A percentile compares a stretch with the other conserved stretches of the same genome.
These are phyloP conservation scores for Linderina pennispora DNA, from an alignment of 192 early-diverging fungal genomes.

Conservation along the genomic window DNA sequence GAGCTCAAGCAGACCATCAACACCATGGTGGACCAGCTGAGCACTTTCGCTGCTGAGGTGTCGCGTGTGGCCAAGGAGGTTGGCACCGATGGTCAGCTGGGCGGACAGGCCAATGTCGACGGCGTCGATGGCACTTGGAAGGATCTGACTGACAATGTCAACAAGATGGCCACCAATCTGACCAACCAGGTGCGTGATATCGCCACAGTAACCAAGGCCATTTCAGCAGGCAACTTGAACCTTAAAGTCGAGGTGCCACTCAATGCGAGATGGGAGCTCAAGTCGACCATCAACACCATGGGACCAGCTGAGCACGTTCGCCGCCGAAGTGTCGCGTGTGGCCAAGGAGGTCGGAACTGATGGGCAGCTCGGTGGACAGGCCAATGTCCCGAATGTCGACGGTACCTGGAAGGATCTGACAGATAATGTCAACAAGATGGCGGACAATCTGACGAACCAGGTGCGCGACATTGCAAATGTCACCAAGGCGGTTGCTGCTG, in stretches of 20 bases:
- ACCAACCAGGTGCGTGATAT: conserved; percentile 56
- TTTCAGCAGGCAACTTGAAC: conserved; percentile 48
- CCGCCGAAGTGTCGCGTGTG: conserved; percentile 66
- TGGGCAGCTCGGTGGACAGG: conserved; percentile 54
- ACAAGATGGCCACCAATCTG: too few species aligned
- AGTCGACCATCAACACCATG: conserved; percentile 67
- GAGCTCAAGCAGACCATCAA: too few species aligned
- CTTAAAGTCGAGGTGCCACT: conserved; percentile 57
- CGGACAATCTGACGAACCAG: conserved; percentile 54
- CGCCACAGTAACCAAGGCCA: conserved; percentile 49
- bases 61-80: too few species aligned
- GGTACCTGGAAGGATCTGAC: conserved; percentile 67
- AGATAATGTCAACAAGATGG: conserved; percentile 68
- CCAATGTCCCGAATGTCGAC: conserved; percentile 51
- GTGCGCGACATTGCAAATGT: conserved; percentile 61
- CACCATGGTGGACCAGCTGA: too few species aligned
- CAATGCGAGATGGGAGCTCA: conserved; percentile 65
- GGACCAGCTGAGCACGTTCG: conserved; percentile 56
- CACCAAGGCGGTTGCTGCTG: conserved; percentile 56
- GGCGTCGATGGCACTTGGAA: too few species aligned
- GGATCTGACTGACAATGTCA: too few species aligned
- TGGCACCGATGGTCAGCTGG: too few species aligned
- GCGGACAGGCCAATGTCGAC: too few species aligned
- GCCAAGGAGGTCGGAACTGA: conserved; percentile 69
- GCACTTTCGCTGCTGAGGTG: too few species aligned